A percentile compares a stretch with the other conserved stretches of the same genome.
These are phyloP conservation scores for Hebeloma cylindrosporum DNA, from an alignment of 768 basidiomycete species.

Conservation along the genomic window DNA sequence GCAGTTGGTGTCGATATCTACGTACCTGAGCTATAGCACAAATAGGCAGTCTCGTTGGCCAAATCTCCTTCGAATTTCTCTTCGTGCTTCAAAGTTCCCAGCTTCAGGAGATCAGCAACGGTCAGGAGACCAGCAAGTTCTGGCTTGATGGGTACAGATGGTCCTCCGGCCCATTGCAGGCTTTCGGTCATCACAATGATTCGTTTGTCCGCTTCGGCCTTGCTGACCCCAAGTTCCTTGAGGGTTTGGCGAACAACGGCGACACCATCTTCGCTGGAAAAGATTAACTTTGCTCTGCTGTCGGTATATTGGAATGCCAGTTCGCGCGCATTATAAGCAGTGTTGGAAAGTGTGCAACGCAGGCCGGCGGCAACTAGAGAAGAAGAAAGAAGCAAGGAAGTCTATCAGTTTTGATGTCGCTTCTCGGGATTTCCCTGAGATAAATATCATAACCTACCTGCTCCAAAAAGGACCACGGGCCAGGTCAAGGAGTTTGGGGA, in stretches of 20 bases:
- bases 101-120: slow-evolving; percentile 50
- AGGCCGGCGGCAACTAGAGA: slow-evolving; percentile 60
- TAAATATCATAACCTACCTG: slow-evolving; percentile 32
- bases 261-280: slow-evolving; percentile 64
- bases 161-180: slow-evolving; percentile 46
- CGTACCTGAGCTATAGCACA: slow-evolving; percentile 57
- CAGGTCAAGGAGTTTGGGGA: slow-evolving; percentile 64
- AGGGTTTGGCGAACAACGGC: slow-evolving; percentile 59
- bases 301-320: slow-evolving; percentile 72
- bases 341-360: slow-evolving; percentile 71
- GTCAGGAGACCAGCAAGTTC: slow-evolving; percentile 33
- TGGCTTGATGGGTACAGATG: slow-evolving; percentile 25
- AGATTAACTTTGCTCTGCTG: slow-evolving; percentile 60
- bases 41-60: slow-evolving; percentile 57
- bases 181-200: slow-evolving; percentile 57
- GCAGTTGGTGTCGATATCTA: background rate
- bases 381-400: background rate
- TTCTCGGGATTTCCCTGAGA: too few species aligned
- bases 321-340: slow-evolving; percentile 65
- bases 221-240: slow-evolving; percentile 43
- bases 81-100: slow-evolving; percentile 50
- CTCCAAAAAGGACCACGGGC: slow-evolving; percentile 49
- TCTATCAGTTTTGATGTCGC: background rate
- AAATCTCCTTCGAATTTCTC: slow-evolving; percentile 52
- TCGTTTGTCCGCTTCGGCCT: slow-evolving; percentile 47